These are phyloP conservation scores for Datura wrightii DNA, from an alignment of 257 asterid genomes.

Conservation along the genomic window DNA sequence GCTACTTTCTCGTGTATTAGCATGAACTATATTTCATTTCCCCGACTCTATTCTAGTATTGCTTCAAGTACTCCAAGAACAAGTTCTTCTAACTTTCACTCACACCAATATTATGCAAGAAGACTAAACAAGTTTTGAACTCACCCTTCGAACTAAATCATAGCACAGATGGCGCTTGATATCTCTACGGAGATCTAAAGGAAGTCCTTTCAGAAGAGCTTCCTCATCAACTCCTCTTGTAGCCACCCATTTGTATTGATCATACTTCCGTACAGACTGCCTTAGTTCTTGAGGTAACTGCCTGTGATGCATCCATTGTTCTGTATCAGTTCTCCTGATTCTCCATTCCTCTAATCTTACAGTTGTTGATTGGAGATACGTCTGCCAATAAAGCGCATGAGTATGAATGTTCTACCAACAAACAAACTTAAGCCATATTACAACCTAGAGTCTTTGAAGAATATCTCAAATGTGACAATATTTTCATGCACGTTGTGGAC, in stretches of 20 bases:
- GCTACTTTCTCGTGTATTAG: background rate
- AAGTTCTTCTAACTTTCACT: background rate
- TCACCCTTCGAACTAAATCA: constrained; percentile 90
- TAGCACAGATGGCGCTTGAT: constrained; percentile 96
- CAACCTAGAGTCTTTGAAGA: background rate
- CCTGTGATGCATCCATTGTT: constrained; percentile 98
- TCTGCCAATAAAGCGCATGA: constrained; percentile 53
- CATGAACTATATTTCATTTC: background rate
- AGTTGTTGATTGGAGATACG: constrained; percentile 92
- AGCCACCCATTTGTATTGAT: constrained; percentile 93
- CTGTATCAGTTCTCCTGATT: constrained; percentile 84
- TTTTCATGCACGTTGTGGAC: background rate
- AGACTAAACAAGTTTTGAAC: constrained; percentile 6
- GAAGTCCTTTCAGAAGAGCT: constrained; percentile 75
- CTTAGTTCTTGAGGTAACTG: constrained; percentile 89
- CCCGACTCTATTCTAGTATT: background rate
- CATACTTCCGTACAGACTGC: constrained; percentile 85
- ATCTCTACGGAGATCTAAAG: constrained; percentile 90
- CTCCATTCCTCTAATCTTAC: constrained; percentile 96
- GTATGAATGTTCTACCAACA: background rate
- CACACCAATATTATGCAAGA: background rate
- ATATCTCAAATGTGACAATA: background rate
- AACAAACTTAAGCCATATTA: background rate
- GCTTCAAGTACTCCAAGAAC: background rate
- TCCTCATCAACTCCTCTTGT: constrained; percentile 97